phyloP scores from a whole-genome alignment of 2,329 filamentous ascomycete genomes.

The Aureobasidium subglaciale region DNA sequence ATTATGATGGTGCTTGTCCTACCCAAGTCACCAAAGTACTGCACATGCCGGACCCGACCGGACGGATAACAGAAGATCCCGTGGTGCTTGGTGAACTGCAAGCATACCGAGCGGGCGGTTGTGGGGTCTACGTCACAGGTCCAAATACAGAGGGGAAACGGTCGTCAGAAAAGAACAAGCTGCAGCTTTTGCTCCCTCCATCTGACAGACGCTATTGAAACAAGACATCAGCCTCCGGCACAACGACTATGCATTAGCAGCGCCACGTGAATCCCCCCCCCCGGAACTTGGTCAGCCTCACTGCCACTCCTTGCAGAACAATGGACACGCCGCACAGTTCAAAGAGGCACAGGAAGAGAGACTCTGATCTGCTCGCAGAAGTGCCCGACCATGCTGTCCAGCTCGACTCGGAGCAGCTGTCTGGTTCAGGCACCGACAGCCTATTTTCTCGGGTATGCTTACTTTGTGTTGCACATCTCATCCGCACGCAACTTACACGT shows the following conservation, averaged over 20 bases:
- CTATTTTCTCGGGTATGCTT: conserved; percentile 6
- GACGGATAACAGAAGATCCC: not conserved
- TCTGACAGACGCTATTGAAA: conserved; percentile 11
- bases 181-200: conserved; percentile 5
- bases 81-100: conserved; percentile 10
- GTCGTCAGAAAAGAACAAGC: conserved; percentile 9
- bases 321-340: not conserved
- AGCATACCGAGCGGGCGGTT: conserved; percentile 6
- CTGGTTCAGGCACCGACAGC: not conserved
- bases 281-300: conserved; percentile 8
- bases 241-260: conserved; percentile 11
- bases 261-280: not conserved
- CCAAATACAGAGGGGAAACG: not conserved
- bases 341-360: conserved; percentile 3
- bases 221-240: not conserved
- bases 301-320: not conserved
- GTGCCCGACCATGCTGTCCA: conserved; percentile 6
- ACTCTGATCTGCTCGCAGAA: conserved; percentile 10
- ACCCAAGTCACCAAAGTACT: not conserved
- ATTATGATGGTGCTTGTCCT: not conserved
- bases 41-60: conserved; percentile 1
- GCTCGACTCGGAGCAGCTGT: not conserved
- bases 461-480: not conserved
- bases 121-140: conserved; percentile 5
- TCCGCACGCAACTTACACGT: not conserved